Conservation (phyloP, 257 asterid genomes). For the Thymus mandschuricus region DNA sequence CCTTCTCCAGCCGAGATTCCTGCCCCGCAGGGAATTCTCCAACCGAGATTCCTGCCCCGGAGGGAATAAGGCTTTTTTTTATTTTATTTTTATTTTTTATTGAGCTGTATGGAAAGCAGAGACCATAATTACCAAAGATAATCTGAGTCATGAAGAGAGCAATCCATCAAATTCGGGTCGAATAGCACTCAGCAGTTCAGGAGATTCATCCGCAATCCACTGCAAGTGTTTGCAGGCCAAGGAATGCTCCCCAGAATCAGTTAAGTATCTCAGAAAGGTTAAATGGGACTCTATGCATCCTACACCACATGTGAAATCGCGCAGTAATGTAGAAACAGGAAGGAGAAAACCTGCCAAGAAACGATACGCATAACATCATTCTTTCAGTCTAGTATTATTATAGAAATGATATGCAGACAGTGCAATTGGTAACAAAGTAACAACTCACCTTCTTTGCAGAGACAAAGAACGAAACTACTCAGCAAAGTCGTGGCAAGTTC, state of each 20-base stretch:
- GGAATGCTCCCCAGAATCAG: constrained; percentile 48
- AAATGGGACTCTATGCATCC: constrained; percentile 51
- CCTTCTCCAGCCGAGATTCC: too few species aligned
- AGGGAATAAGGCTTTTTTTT: neutral
- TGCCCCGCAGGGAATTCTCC: too few species aligned
- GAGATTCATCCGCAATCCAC: constrained; percentile 54
- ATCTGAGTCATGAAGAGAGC: constrained; percentile 37
- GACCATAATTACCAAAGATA: neutral
- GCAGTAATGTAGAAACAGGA: constrained; percentile 55
- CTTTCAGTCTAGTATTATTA: too few species aligned
- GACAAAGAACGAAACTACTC: constrained; percentile 46
- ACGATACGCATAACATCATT: neutral
- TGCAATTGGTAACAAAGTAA: neutral
- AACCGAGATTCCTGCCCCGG: too few species aligned
- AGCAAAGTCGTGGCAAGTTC: constrained; percentile 48
- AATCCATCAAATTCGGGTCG: constrained; percentile 45
- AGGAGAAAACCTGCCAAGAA: constrained; percentile 55
- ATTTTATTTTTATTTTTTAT: neutral
- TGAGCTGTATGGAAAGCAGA: neutral
- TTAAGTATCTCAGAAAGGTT: constrained; percentile 55
- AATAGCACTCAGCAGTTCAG: constrained; percentile 46
- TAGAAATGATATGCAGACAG: constrained; percentile 13
- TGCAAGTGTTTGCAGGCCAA: constrained; percentile 58
- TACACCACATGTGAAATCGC: constrained; percentile 31
- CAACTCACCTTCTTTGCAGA: constrained; percentile 67